A percentile compares a stretch with the other conserved stretches of the same genome.
These are phyloP conservation scores for Erodium moschatum DNA, from an alignment of 441 rosid species.

Conservation along the genomic window DNA sequence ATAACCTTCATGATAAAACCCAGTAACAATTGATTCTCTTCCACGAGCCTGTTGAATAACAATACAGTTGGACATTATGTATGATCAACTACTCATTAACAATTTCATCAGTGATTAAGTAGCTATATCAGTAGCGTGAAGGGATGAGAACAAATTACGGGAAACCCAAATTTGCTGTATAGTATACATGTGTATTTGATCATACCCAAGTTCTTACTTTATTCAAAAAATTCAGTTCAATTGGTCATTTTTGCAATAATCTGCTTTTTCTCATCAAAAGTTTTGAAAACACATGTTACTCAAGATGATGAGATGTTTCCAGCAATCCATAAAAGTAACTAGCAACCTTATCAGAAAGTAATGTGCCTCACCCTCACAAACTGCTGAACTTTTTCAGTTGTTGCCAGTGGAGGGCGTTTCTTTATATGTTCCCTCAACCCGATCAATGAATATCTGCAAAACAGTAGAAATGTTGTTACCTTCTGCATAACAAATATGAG, in stretches of 20 bases:
- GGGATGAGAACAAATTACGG: too few relatives aligned
- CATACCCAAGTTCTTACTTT: too few relatives aligned
- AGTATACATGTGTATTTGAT: too few relatives aligned
- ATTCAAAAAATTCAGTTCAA: background rate
- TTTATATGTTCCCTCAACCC: constrained; percentile 90
- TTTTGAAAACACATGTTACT: background rate
- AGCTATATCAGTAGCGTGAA: too few relatives aligned
- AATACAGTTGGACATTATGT: background rate
- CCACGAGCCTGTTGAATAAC: constrained; percentile 57
- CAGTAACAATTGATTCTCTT: constrained; percentile 77
- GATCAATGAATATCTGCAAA: constrained; percentile 57
- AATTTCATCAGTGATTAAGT: too few relatives aligned
- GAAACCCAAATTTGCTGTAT: too few relatives aligned
- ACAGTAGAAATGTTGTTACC: constrained; percentile 9
- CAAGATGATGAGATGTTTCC: background rate
- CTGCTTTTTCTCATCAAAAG: background rate
- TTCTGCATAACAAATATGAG: background rate
- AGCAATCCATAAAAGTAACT: background rate
- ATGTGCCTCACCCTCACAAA: constrained; percentile 68
- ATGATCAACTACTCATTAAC: too few relatives aligned
- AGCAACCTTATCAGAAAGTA: constrained; percentile 12
- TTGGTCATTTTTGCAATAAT: background rate
- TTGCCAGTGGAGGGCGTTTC: constrained; percentile 93
- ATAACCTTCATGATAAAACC: constrained; percentile 85
- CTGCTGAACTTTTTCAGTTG: constrained; percentile 89